These are phyloP conservation scores for Pulicaria dysenterica DNA, from an alignment of 129 eudicot genomes.

Conservation along the genomic window DNA sequence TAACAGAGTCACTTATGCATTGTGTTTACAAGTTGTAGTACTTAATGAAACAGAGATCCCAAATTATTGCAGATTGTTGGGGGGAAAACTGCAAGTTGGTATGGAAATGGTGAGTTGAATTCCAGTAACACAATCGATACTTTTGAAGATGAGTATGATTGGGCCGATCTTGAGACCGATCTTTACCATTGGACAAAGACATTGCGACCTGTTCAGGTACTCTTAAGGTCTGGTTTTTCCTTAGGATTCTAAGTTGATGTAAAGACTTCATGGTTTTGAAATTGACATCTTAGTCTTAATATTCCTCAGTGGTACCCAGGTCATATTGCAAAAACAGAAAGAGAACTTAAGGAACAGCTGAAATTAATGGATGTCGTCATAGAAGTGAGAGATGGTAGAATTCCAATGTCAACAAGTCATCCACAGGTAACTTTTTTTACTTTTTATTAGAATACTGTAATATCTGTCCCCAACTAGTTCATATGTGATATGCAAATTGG, in stretches of 20 bases:
- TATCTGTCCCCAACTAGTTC: not conserved
- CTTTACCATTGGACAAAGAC: slow-evolving; percentile 84
- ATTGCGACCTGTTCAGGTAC: slow-evolving; percentile 94
- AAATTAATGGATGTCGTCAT: slow-evolving; percentile 98
- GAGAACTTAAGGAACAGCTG: slow-evolving; percentile 87
- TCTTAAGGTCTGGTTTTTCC: slow-evolving; percentile 28
- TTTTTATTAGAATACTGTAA: not conserved
- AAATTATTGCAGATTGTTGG: slow-evolving; percentile 69
- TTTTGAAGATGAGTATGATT: slow-evolving; percentile 54
- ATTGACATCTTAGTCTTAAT: slow-evolving; percentile 17
- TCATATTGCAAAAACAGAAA: slow-evolving; percentile 96
- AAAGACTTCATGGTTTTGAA: not conserved
- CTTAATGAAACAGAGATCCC: slow-evolving; percentile 4
- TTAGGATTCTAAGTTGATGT: not conserved
- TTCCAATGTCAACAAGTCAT: slow-evolving; percentile 92
- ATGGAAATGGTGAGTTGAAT: slow-evolving; percentile 42
- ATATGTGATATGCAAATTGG: not conserved
- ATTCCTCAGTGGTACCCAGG: slow-evolving; percentile 93
- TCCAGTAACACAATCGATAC: slow-evolving; percentile 31
- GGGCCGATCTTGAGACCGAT: slow-evolving; percentile 72
- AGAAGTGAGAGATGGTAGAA: slow-evolving; percentile 99
- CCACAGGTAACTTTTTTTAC: slow-evolving; percentile 62
- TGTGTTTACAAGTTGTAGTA: not conserved
- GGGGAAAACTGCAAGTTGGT: slow-evolving; percentile 52
- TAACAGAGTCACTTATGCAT: not conserved